phyloP scores from a whole-genome alignment of 306 rosid genomes.

The Glycine latifolia region DNA sequence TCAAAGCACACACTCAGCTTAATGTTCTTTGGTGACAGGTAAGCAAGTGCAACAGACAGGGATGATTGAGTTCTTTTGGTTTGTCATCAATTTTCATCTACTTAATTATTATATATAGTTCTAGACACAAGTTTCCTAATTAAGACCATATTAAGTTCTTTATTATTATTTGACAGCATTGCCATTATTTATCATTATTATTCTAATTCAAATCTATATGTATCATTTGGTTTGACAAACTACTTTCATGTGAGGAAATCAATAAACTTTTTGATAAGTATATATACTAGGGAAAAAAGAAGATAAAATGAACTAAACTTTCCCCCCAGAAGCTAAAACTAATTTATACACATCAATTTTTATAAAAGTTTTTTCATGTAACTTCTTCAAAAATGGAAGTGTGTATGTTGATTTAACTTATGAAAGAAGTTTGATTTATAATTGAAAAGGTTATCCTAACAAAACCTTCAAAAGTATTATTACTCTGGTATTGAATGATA shows the following conservation, averaged over 20 bases:
- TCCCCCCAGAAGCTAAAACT: not conserved
- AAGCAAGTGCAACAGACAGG: conserved; percentile 28
- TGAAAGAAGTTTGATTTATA: not conserved
- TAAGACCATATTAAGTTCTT: not conserved
- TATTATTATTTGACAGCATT: not conserved
- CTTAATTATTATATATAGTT: not conserved
- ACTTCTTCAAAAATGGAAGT: not conserved
- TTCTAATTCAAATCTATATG: not conserved
- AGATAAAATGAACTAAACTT: not conserved
- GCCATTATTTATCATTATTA: not conserved
- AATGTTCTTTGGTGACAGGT: conserved; percentile 94
- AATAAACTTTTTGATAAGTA: not conserved
- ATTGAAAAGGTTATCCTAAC: not conserved
- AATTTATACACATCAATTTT: not conserved
- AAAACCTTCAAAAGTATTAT: too few species aligned
- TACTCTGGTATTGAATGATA: too few species aligned
- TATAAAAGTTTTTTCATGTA: not conserved
- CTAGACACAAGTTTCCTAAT: not conserved
- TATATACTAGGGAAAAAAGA: not conserved
- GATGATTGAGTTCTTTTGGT: not conserved
- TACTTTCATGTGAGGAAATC: not conserved
- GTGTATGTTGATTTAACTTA: not conserved
- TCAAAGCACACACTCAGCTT: conserved; percentile 83
- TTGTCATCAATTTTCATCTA: conserved; percentile 31
- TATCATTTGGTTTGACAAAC: not conserved